Evolutionary conservation across 2,329 filamentous ascomycete species (phyloP), one percentile per base, ranked within the genome.

Genomic region (Sphaerulina populicola): DNA sequence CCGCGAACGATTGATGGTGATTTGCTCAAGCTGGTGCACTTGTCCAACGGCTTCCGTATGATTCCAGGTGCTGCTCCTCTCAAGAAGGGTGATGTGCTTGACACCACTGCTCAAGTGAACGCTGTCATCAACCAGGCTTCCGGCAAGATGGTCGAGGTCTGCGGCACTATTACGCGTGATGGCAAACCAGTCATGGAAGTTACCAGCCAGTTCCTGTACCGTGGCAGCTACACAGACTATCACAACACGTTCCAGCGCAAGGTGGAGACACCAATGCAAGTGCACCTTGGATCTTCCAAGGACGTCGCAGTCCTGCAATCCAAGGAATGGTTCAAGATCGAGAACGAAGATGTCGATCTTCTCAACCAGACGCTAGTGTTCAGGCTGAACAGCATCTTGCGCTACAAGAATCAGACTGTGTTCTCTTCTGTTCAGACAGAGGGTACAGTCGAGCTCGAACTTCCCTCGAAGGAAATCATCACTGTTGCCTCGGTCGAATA

Each of bases 121-220:
- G 89, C 93, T 12, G 89, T 98, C 64, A 85, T 98, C 75, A 98
- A 97, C 74, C 90, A 98, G 70, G 89, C 95, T 11, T 89, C 93
- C 54, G 93, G 93, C 43, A 98, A 98, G 78, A 96, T 98, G 90
- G 94, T 98, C 14, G 94, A 98, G 72, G 91, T 98, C n/a, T 96
- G 90, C 64, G 93, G 93, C 56, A 98, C 93, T 5, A 95, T 98
- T 64, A 85, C 80, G 48, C 85, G 93, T 39, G 82, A 90, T 48
- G 85, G 85, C 23, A 71, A 86, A 68, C 78, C 89, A 5, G 88
- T 98, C 57, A 98, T 98, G 93, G 89, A 98, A 68, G 93, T 98
- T 27, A 97, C 90, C 10, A 96, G 89, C 56, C 93, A 98, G 70
- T 98, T 98, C 79, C 71, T 98, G 64, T 98, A 98, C 77, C 85